phyloP scores from a whole-genome alignment of 2,329 filamentous ascomycete genomes.

The Trichoderma citrinoviride region DNA sequence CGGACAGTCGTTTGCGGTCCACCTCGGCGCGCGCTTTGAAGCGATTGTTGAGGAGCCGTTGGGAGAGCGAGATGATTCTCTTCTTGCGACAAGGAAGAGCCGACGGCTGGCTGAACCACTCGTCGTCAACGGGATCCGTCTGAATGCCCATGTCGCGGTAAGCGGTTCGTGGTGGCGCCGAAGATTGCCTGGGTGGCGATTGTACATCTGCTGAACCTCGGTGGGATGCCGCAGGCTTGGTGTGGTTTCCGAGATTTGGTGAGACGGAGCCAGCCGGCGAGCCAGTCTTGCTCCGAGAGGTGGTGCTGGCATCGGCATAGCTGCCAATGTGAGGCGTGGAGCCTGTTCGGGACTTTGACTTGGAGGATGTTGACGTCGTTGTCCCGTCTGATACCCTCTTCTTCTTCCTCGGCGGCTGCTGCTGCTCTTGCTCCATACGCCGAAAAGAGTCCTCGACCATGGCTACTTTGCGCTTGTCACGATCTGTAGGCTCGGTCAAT shows the following conservation, averaged over 20 bases:
- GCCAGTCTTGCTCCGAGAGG: constrained; percentile 52
- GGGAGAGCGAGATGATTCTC: constrained; percentile 52
- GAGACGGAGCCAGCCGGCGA: constrained; percentile 48
- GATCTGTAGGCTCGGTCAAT: constrained; percentile 61
- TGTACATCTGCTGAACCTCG: constrained; percentile 29
- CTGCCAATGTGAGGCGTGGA: constrained; percentile 37
- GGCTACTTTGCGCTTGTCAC: constrained; percentile 65
- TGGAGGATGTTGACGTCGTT: constrained; percentile 34
- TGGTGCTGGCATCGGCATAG: constrained; percentile 55
- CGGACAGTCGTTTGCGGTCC: constrained; percentile 33
- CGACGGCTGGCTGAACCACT: constrained; percentile 48
- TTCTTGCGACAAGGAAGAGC: constrained; percentile 43
- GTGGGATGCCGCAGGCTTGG: constrained; percentile 31
- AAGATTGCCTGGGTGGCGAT: constrained; percentile 38
- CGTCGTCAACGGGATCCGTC: constrained; percentile 53
- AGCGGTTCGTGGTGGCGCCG: constrained; percentile 39
- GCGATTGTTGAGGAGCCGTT: constrained; percentile 50
- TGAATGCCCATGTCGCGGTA: constrained; percentile 54
- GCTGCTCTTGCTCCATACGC: constrained; percentile 59
- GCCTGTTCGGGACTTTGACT: constrained; percentile 42
- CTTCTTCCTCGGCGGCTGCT: constrained; percentile 57
- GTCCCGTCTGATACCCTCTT: constrained; percentile 59
- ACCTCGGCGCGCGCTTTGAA: constrained; percentile 43
- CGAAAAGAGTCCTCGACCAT: constrained; percentile 64
- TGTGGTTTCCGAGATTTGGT: constrained; percentile 33